Conservation (phyloP, 345 rosid genomes). For the Rhodomyrtus tomentosa region DNA sequence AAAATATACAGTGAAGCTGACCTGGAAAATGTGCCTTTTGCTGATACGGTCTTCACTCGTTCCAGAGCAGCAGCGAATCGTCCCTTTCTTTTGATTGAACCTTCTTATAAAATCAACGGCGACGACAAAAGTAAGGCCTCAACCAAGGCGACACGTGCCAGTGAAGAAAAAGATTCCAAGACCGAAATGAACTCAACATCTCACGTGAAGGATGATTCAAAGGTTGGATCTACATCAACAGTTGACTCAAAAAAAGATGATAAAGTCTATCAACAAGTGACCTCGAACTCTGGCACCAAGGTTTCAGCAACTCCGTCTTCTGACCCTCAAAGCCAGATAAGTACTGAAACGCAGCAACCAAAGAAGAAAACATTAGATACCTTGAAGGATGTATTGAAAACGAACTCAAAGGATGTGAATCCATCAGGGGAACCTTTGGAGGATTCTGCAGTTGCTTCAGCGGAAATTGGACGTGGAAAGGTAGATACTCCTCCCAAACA, state of each 20-base stretch:
- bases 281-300: constrained; percentile 16
- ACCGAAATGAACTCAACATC: constrained; percentile 24
- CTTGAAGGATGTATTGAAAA: constrained; percentile 4
- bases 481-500: constrained; percentile 6
- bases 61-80: constrained; percentile 43
- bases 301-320: background rate
- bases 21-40: constrained; percentile 53
- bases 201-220: constrained; percentile 16
- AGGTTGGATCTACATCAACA: constrained; percentile 12
- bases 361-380: constrained; percentile 12
- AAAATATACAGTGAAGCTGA: constrained; percentile 63
- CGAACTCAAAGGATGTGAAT: constrained; percentile 4
- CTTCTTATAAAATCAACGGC: constrained; percentile 51
- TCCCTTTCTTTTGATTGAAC: constrained; percentile 60
- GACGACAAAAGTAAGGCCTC: constrained; percentile 50
- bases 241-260: constrained; percentile 22
- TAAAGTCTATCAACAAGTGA: constrained; percentile 8
- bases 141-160: constrained; percentile 10
- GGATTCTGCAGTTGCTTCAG: constrained; percentile 5
- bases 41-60: constrained; percentile 39
- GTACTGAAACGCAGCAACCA: constrained; percentile 11
- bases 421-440: constrained; percentile 5
- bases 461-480: constrained; percentile 9
- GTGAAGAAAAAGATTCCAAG: constrained; percentile 40
- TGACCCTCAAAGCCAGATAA: constrained; percentile 5